phyloP scores from a whole-genome alignment of 768 basidiomycete genomes.

The Lactarius akahatsu region DNA sequence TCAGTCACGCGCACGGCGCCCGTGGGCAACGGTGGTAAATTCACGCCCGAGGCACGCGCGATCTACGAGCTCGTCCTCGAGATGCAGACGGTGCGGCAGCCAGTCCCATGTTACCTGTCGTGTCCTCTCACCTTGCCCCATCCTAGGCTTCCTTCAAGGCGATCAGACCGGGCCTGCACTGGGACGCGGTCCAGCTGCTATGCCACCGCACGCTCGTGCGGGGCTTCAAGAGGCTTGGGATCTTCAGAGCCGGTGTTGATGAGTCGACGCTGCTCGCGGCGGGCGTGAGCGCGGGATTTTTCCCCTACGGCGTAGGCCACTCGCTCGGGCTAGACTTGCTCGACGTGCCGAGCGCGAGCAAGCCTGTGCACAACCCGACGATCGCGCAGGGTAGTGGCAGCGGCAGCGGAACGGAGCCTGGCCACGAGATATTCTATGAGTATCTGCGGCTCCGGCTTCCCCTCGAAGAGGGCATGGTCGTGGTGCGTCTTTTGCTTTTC shows the following conservation, averaged over 20 bases:
- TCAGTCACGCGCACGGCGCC: too few species aligned
- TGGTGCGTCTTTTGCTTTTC: constrained; percentile 49
- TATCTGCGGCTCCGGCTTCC: constrained; percentile 81
- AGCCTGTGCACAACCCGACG: constrained; percentile 57
- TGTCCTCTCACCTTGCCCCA: too few species aligned
- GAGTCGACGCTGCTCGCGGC: constrained; percentile 72
- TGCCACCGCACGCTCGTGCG: constrained; percentile 81
- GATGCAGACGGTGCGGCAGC: too few species aligned
- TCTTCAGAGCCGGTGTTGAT: constrained; percentile 71
- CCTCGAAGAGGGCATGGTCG: constrained; percentile 82
- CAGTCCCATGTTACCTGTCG: too few species aligned
- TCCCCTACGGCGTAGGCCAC: constrained; percentile 92
- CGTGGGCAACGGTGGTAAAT: too few species aligned
- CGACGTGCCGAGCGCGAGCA: constrained; percentile 80
- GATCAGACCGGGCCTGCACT: constrained; percentile 77
- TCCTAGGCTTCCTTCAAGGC: constrained; percentile 64
- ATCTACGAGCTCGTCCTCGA: too few species aligned
- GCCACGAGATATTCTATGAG: constrained; percentile 67
- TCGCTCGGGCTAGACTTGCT: constrained; percentile 93
- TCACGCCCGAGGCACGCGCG: too few species aligned
- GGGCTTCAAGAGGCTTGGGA: constrained; percentile 80
- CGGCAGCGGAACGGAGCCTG: constrained; percentile 22
- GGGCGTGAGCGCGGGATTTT: constrained; percentile 83
- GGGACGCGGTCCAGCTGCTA: constrained; percentile 83
- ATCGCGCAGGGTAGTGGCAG: constrained; percentile 34